Percentiles rank a stretch among this genome's conserved stretches.
Conservation (phyloP, 208 protist species). For the Trichomonas tenax region DNA sequence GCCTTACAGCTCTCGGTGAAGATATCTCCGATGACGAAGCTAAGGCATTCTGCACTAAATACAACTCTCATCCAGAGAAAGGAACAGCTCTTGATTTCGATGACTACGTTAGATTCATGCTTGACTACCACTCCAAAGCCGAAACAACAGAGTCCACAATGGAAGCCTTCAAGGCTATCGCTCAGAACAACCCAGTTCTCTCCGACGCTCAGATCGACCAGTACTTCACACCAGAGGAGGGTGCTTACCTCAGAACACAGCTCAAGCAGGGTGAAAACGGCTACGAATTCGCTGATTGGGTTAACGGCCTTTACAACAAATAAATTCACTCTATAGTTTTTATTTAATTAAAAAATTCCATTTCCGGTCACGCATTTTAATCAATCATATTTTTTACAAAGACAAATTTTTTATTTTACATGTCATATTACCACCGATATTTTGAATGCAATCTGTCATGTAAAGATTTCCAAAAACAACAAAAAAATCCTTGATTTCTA, state of each 20-base stretch:
- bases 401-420: too few species aligned
- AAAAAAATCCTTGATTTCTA: too few species aligned
- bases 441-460: too few species aligned
- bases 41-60: background rate
- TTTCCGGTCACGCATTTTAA: too few species aligned
- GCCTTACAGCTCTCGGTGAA: background rate
- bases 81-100: background rate
- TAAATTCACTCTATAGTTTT: background rate
- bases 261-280: background rate
- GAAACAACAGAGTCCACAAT: slow-evolving; percentile 10
- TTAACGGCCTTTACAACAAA: background rate
- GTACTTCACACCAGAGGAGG: background rate
- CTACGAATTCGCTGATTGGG: background rate
- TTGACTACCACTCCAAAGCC: background rate
- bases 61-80: background rate
- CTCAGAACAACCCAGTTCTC: background rate
- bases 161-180: background rate
- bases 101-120: background rate
- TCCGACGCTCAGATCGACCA: background rate
- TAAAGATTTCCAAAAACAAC: too few species aligned
- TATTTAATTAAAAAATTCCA: too few species aligned
- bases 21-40: background rate
- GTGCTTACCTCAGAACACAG: background rate
- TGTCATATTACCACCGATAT: too few species aligned
- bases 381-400: too few species aligned